phyloP scores from a whole-genome alignment of 257 asterid species.

The Plantago ovata region DNA sequence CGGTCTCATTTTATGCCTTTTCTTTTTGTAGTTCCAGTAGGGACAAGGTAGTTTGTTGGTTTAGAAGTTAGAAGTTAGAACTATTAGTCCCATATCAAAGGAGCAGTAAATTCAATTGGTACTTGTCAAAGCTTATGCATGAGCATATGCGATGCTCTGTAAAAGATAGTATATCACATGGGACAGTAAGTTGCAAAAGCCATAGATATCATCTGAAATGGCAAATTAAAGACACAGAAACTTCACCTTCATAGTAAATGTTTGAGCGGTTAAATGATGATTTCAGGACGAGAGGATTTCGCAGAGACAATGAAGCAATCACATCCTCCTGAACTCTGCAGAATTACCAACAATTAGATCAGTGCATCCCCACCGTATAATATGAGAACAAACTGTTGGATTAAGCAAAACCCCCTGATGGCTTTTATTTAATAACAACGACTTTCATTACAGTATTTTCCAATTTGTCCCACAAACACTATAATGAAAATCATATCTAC shows the following conservation, averaged over 20 bases:
- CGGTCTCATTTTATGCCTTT: too few relatives aligned
- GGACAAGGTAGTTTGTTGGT: background rate
- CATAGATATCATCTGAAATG: conserved; percentile 16
- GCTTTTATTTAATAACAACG: too few relatives aligned
- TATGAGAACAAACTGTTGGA: too few relatives aligned
- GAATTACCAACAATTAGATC: conserved; percentile 22
- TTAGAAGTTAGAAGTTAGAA: too few relatives aligned
- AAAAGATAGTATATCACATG: conserved; percentile 4
- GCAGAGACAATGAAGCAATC: conserved; percentile 69
- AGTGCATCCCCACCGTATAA: background rate
- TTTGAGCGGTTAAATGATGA: conserved; percentile 95
- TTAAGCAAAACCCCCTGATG: too few relatives aligned
- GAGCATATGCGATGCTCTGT: conserved; percentile 6
- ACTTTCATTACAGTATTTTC: too few relatives aligned
- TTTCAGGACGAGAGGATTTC: conserved; percentile 77
- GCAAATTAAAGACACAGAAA: conserved; percentile 21
- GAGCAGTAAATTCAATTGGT: background rate
- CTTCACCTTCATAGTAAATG: conserved; percentile 84
- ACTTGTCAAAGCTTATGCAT: conserved; percentile 5
- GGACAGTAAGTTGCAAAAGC: background rate
- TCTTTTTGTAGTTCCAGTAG: too few relatives aligned
- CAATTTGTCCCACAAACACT: too few relatives aligned
- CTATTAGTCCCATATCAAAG: too few relatives aligned
- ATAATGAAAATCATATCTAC: too few relatives aligned
- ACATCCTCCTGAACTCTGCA: conserved; percentile 98